Evolutionary conservation across 495 filamentous ascomycete species (phyloP).

Genomic region (Tuber calosporum): DNA sequence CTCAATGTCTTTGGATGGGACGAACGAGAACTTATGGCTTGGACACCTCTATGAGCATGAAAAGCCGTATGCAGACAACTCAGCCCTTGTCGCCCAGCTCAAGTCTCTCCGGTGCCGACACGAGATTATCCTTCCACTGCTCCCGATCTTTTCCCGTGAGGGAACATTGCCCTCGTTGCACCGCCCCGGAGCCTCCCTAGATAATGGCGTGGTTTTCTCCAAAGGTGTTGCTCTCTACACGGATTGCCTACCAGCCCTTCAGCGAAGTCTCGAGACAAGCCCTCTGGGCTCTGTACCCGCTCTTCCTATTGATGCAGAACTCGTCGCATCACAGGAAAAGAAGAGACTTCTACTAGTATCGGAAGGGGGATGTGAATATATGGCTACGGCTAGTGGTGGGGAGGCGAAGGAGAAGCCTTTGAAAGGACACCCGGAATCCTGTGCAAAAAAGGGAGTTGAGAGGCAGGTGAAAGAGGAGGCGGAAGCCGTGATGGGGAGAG

Average conservation of each 20-base stretch:
- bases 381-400: not conserved
- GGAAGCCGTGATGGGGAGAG: not conserved
- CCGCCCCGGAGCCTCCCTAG: conserved; percentile 47
- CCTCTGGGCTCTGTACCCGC: conserved; percentile 20
- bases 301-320: not conserved
- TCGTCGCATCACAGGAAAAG: not conserved
- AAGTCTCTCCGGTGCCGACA: conserved; percentile 14
- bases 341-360: conserved; percentile 21
- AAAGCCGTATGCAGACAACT: conserved; percentile 32
- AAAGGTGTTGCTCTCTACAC: conserved; percentile 52
- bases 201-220: conserved; percentile 51
- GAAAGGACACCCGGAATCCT: not conserved
- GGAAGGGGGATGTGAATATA: conserved; percentile 1
- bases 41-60: conserved; percentile 44
- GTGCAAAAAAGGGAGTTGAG: not conserved
- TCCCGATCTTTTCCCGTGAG: conserved; percentile 54
- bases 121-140: conserved; percentile 48
- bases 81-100: conserved; percentile 26
- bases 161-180: conserved; percentile 39
- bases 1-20: conserved; percentile 49
- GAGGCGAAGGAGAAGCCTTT: not conserved
- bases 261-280: conserved; percentile 48
- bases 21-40: conserved; percentile 46
- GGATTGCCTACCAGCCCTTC: conserved; percentile 51
- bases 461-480: conserved; percentile 8